Base-by-base conservation (phyloP, 306 rosid genomes). In the Vicia sativa region DNA sequence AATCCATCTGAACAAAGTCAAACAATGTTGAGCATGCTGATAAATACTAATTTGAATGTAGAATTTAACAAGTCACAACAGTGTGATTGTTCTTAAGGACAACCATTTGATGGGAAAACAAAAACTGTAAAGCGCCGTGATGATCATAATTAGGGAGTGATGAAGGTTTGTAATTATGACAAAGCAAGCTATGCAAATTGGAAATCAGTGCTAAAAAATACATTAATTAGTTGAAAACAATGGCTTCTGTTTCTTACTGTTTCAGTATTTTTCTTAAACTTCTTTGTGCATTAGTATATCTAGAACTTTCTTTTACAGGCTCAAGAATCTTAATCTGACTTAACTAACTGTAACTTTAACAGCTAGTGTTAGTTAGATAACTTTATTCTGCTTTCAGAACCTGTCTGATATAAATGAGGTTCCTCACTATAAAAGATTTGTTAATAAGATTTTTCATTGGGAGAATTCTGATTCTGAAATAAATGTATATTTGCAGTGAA, bases 1-100 rank as follows among this genome's bases (percentile, higher is more conserved):
- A 65, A 74, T 88, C 93, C 99, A 93, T 90, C 99, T 93, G 86
- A 63, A 64, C 21, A 54, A 35, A 63, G 71, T 64, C 16, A 84
- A 85, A 68, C n/a, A 68, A 77, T 62, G 15, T 44, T 65, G 57
- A 74, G 77, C 55, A 75, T 8, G 31, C 67, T 65, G 55, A 74
- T 68, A 66, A 73, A 73, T 68, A 49, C 71, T 37, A 68, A 29
- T 43, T 53, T 44, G 34, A 6, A 39, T 15, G 4, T 11, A 72
- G 50, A n/a, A 55, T 66, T 5, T 21, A 62, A 62, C 62, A 62
- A 54, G 54, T 64, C 23, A 63, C 9, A 65, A 7, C 19, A 19
- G 31, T 44, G 63, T 12, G 70, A 68, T 48, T 21, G 7, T 25
- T 41, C 61, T 62, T 11, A 34, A 14, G 3, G 35, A 41, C 38